Base-by-base conservation (phyloP, 495 filamentous ascomycete genomes). In the Talaromyces stipitatus region DNA sequence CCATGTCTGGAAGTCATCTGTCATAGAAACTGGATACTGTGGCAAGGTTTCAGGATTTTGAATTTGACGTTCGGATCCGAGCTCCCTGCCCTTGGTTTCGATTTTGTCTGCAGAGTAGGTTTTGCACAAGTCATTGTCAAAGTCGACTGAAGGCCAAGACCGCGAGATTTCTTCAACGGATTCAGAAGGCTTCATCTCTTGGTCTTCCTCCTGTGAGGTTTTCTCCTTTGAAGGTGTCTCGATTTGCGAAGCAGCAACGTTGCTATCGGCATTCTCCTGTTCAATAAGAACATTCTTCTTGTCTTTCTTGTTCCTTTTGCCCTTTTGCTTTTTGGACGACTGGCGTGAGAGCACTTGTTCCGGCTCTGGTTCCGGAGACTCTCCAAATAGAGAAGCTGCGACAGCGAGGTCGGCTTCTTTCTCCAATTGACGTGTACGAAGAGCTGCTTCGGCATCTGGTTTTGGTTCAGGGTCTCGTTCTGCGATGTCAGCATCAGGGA, bases 261-360 rank as follows among this genome's bases (percentile, higher is more conserved):
- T 48, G 24, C 24, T 18, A n/a, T 48, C 20, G 12, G 24, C 1
- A 26, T 4, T 10, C 12, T 26, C 45, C 14, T 55, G 38, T 9
- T 56, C 24, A 50, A 27, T n/a, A n/a, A n/a, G 47, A 27, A 12
- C 7, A 12, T 10, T 59, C 55, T 48, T 60, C 59, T 6, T 60
- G 32, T 58, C 60, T 54, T 69, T 66, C 59, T 72, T 73, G 20
- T 54, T 58, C 41, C 68, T 74, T 23, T 73, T 72, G 61, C 24
- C 26, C 8, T 72, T 71, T 27, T 77, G 69, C 46, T 72, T 73
- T 57, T 72, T 71, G 14, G 67, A 69, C 23, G 68, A 59, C 52
- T 74, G 72, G 48, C 55, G 66, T 8, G 63, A 60, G 41, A 66
- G 14, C 43, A 59, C 33, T 3, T 58, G 38, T 0, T 24, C 45